phyloP scores from a whole-genome alignment of 2,329 filamentous ascomycete species.

The Pestalotiopsis sp. region DNA sequence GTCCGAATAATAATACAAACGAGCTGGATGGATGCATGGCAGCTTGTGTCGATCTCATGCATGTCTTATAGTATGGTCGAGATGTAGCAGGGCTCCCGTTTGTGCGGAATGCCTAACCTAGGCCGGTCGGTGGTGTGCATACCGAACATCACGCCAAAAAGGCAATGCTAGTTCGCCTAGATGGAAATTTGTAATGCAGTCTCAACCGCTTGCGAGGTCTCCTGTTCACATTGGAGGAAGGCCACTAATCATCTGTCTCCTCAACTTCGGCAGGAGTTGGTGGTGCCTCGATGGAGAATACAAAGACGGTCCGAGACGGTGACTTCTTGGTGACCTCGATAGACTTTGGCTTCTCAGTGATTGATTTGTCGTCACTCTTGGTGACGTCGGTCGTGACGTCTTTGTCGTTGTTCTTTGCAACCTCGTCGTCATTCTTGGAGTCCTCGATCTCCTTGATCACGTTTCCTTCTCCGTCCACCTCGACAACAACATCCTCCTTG shows the following conservation, averaged over 20 bases:
- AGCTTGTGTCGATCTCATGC: too few species aligned
- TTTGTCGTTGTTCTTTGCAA: slow-evolving; percentile 24
- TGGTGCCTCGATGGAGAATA: slow-evolving; percentile 33
- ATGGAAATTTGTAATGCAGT: too few species aligned
- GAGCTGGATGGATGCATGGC: too few species aligned
- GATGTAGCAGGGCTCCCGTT: too few species aligned
- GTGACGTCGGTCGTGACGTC: slow-evolving; percentile 14
- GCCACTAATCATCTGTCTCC: background rate
- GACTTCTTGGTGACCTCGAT: slow-evolving; percentile 4
- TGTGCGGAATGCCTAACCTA: too few species aligned
- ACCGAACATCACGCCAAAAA: too few species aligned
- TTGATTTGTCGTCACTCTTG: slow-evolving; percentile 1
- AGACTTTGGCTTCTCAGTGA: slow-evolving; percentile 9
- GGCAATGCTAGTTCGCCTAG: too few species aligned
- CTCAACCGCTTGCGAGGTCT: too few species aligned
- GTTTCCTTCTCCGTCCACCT: slow-evolving; percentile 52
- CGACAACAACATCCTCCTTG: slow-evolving; percentile 55
- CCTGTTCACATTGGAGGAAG: too few species aligned
- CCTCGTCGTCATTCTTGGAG: slow-evolving; percentile 36
- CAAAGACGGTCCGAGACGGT: slow-evolving; percentile 25
- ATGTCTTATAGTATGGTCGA: too few species aligned
- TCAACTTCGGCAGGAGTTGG: slow-evolving; percentile 12
- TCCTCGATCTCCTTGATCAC: slow-evolving; percentile 42
- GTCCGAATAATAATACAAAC: background rate
- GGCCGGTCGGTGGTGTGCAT: too few species aligned